Conservation (phyloP, 306 rosid genomes). For the Rosa chinensis region DNA sequence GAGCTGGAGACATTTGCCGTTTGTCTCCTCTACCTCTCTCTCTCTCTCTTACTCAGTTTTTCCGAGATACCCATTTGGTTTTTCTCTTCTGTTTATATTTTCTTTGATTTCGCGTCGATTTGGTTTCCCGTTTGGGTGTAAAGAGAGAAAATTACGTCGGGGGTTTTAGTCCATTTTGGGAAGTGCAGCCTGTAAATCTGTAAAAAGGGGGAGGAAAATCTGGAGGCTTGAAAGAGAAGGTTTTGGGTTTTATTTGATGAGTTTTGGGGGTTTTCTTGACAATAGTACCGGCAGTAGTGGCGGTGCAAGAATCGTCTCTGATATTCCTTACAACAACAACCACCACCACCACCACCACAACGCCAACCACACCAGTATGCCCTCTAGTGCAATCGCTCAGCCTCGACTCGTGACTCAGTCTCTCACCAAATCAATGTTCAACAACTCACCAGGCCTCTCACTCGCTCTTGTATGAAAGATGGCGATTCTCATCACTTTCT, state of each 20-base stretch:
- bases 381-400: constrained; percentile 65
- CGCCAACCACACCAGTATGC: constrained; percentile 48
- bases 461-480: constrained; percentile 66
- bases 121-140: not conserved
- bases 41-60: not conserved
- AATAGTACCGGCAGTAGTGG: constrained; percentile 59
- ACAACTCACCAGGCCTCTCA: constrained; percentile 85
- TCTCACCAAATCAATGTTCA: constrained; percentile 88
- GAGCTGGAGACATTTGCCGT: constrained; percentile 58
- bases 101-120: not conserved
- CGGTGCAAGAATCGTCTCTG: constrained; percentile 60
- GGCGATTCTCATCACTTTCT: too few species aligned
- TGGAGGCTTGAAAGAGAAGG: constrained; percentile 5
- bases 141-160: constrained; percentile 10
- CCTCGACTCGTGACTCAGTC: constrained; percentile 72
- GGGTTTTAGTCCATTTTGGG: not conserved
- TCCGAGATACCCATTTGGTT: constrained; percentile 15
- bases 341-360: constrained; percentile 28
- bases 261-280: constrained; percentile 89
- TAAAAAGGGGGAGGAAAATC: constrained; percentile 1
- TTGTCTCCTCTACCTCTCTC: constrained; percentile 49
- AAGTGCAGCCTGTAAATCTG: constrained; percentile 12
- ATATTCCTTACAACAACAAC: constrained; percentile 47
- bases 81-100: constrained; percentile 1
- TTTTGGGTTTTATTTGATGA: constrained; percentile 60